Evolutionary conservation across 2,329 filamentous ascomycete species (phyloP).

Genomic region (Sporothrix pseudoabietina): DNA sequence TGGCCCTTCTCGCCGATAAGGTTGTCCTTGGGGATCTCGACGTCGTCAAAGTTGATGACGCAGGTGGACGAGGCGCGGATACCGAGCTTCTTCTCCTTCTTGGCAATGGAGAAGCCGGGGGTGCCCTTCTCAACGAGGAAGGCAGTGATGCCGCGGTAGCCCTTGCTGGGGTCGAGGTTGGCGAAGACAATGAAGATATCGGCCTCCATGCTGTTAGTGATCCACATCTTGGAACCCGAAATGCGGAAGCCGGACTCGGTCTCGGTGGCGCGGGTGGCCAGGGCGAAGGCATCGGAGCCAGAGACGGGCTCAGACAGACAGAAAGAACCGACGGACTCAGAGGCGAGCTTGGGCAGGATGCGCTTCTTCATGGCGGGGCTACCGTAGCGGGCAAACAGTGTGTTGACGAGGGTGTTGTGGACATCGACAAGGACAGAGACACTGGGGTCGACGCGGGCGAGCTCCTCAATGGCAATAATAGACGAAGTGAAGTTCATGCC

Average conservation of each 20-base stretch:
- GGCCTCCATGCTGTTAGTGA: constrained; percentile 94
- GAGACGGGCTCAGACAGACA: constrained; percentile 91
- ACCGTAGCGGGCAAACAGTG: constrained; percentile 83
- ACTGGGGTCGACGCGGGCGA: constrained; percentile 89
- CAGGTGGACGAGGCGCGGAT: constrained; percentile 96
- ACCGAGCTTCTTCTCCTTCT: constrained; percentile 99
- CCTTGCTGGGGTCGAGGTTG: constrained; percentile 87
- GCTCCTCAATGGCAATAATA: constrained; percentile 95
- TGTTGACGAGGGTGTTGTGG: constrained; percentile 97
- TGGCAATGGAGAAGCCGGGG: constrained; percentile 89
- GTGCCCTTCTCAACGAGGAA: constrained; percentile 92
- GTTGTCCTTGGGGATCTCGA: constrained; percentile 84
- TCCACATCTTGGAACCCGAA: constrained; percentile 98
- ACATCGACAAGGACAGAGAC: constrained; percentile 96
- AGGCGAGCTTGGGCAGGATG: constrained; percentile 87
- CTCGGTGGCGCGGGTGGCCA: constrained; percentile 86
- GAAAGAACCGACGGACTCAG: constrained; percentile 87
- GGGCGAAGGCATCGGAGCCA: constrained; percentile 92
- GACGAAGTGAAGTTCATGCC: constrained; percentile 99
- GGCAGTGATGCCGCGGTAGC: constrained; percentile 95
- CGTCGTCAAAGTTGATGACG: constrained; percentile 96
- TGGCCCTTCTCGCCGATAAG: constrained; percentile 85
- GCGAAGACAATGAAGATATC: constrained; percentile 97
- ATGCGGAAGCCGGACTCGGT: constrained; percentile 83
- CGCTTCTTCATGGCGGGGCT: constrained; percentile 76